Evolutionary conservation across 805 yeast genomes (phyloP), one percentile per base, ranked within the genome.

Genomic region (Phaffomyces opuntiae): DNA sequence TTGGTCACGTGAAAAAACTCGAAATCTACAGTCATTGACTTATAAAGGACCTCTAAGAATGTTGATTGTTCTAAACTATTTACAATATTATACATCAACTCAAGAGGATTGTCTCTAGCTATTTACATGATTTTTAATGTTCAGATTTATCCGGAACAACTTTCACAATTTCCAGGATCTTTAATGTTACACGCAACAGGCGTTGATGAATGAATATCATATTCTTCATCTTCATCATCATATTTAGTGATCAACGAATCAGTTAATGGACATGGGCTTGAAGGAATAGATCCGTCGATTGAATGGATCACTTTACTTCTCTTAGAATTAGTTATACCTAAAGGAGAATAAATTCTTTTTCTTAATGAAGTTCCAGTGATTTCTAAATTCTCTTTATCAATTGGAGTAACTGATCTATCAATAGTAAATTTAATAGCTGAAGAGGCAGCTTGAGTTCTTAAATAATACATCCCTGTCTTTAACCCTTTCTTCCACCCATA

Each of bases 401-500:
- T 38, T 7, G 51, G 43, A 83, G 57, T 87, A 1, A 39, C 51
- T 19, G 53, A 52, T 52, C 67, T 65, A 54, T 80, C 87, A 44
- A 83, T 75, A 16, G 93, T 85, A 67, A 89, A 91, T 71, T 91
- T 95, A 62, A 93, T 93, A 40, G 99, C 97, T 43, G 96, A 86
- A 38, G 96, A 79, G 19, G 99, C 99, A 49, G 98, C 96, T 74
- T 87, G 95, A 11, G 98, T 91, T 69, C 98, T 83, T 66, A 93
- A 73, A 69, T 93, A 93, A 74, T 93, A 93, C 95, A 93, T 91
- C 61, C 99, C 99, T 6, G 99, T 93, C 77, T 93, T 93, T 64
- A 93, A 77, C 50, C 99, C 99, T 73, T 86, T 88, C 73, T 87
- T 86, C 99, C 99, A 93, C 40, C 96, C 98, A 63, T 93, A 91